Evolutionary conservation across 2,329 filamentous ascomycete genomes (phyloP).

Genomic region (Lachnellula cervina): DNA sequence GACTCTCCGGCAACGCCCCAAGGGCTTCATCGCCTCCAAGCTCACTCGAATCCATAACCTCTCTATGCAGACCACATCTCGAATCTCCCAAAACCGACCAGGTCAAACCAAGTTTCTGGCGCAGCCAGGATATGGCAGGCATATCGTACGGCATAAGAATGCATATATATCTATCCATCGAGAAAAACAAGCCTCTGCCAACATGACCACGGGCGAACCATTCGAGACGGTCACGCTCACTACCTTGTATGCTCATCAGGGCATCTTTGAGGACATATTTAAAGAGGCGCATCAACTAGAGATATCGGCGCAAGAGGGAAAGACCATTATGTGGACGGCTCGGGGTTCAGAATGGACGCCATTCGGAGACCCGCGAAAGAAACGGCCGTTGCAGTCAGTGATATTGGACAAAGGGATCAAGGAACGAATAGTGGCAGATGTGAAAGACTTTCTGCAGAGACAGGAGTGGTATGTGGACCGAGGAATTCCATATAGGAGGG

Average conservation of each 20-base stretch:
- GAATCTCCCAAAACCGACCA: slow-evolving; percentile 60
- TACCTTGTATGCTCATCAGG: slow-evolving; percentile 81
- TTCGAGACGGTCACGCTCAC: slow-evolving; percentile 94
- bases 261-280: slow-evolving; percentile 88
- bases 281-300: slow-evolving; percentile 79
- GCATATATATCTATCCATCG: slow-evolving; percentile 85
- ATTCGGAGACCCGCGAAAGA: slow-evolving; percentile 79
- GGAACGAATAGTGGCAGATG: slow-evolving; percentile 43
- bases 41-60: slow-evolving; percentile 58
- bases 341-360: slow-evolving; percentile 79
- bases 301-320: slow-evolving; percentile 76
- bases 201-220: slow-evolving; percentile 77
- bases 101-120: slow-evolving; percentile 78
- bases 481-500: slow-evolving; percentile 71
- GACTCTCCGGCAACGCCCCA: slow-evolving; percentile 67
- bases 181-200: slow-evolving; percentile 78
- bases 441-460: slow-evolving; percentile 53
- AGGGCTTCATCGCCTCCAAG: slow-evolving; percentile 42
- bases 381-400: slow-evolving; percentile 83
- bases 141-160: slow-evolving; percentile 80
- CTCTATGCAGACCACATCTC: slow-evolving; percentile 52
- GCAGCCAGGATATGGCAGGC: slow-evolving; percentile 84
- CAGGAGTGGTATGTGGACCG: slow-evolving; percentile 82
- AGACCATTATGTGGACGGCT: slow-evolving; percentile 86
- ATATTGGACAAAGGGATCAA: slow-evolving; percentile 76